Conservation (phyloP, 2,329 filamentous ascomycete genomes). For the Stylonectria norvegica region DNA sequence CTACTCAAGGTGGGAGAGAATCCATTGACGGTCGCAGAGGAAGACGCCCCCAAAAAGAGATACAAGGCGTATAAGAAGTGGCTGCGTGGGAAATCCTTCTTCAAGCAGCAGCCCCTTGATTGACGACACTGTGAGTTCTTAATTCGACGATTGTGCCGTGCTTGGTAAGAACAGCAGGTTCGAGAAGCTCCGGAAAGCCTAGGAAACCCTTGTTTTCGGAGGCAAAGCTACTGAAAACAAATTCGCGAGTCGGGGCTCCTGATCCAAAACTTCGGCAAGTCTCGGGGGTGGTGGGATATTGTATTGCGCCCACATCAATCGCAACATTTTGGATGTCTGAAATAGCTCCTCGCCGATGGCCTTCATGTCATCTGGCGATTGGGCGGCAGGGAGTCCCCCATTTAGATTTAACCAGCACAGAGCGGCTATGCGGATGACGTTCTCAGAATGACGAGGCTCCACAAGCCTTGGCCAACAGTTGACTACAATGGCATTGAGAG, state of each 20-base stretch:
- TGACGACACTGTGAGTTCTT: too few relatives aligned
- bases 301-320: constrained; percentile 21
- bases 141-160: too few relatives aligned
- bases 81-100: constrained; percentile 90
- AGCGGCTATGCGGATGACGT: constrained; percentile 60
- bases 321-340: constrained; percentile 19
- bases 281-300: constrained; percentile 7
- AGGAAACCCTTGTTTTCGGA: not conserved
- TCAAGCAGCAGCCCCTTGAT: constrained; percentile 78
- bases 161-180: too few relatives aligned
- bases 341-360: constrained; percentile 15
- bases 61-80: constrained; percentile 97
- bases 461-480: constrained; percentile 67
- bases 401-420: constrained; percentile 60
- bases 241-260: constrained; percentile 30
- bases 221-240: constrained; percentile 17
- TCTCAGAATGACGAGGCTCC: constrained; percentile 52
- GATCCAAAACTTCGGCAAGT: constrained; percentile 19
- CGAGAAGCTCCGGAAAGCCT: too few relatives aligned
- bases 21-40: constrained; percentile 80
- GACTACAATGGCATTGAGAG: constrained; percentile 55
- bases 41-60: constrained; percentile 85
- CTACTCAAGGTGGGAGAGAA: constrained; percentile 76
- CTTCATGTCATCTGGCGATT: constrained; percentile 1
- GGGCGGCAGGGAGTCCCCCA: constrained; percentile 27